Evolutionary conservation across 2,329 filamentous ascomycete species (phyloP).

Genomic region (Trichoderma endophyticum): DNA sequence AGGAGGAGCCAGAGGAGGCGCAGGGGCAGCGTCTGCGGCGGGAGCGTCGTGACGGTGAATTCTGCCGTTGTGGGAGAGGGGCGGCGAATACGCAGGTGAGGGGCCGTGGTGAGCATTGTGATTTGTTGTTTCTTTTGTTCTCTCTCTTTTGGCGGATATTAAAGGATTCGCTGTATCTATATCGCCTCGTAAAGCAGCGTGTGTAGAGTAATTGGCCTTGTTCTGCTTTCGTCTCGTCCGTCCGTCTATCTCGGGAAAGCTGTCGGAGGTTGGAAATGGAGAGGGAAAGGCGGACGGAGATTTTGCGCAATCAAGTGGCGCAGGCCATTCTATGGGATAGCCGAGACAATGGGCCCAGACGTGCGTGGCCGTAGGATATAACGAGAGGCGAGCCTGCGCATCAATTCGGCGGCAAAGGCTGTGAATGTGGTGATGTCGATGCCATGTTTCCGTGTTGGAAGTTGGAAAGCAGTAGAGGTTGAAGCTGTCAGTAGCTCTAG

Average conservation of each 20-base stretch:
- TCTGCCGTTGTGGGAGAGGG: slow-evolving; percentile 87
- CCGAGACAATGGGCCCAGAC: not conserved
- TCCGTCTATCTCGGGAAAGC: not conserved
- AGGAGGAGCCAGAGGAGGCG: slow-evolving; percentile 45
- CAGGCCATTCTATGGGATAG: not conserved
- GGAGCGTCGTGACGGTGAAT: slow-evolving; percentile 84
- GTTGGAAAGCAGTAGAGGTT: not conserved
- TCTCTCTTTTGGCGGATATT: not conserved
- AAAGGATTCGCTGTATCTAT: not conserved
- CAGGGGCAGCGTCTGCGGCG: slow-evolving; percentile 48
- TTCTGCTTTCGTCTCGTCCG: not conserved
- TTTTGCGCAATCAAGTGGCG: not conserved
- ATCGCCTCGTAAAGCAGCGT: not conserved
- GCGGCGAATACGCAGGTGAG: slow-evolving; percentile 60
- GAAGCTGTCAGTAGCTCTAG: not conserved
- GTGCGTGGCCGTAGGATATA: no score
- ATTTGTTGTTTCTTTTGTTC: not conserved
- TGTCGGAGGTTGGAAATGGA: not conserved
- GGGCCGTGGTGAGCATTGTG: slow-evolving; percentile 59
- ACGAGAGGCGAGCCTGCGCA: not conserved
- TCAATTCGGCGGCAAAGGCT: not conserved
- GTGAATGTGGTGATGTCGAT: not conserved
- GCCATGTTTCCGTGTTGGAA: not conserved
- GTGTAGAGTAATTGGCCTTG: not conserved
- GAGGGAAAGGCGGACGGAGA: not conserved